Evolutionary conservation across 257 asterid genomes (phyloP).

Genomic region (Salvia miltiorrhiza): DNA sequence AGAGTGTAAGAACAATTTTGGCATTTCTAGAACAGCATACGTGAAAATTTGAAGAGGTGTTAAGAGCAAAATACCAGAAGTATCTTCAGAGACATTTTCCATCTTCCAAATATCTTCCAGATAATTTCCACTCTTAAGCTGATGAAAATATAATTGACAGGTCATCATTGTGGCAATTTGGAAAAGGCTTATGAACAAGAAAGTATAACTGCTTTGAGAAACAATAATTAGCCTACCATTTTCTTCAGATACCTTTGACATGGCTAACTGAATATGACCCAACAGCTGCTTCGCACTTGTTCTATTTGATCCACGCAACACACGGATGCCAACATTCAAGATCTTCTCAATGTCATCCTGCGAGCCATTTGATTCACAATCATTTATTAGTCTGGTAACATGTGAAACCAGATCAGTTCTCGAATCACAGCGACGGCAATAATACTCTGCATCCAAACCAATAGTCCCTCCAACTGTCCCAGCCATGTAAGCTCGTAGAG

Average conservation of each 20-base stretch:
- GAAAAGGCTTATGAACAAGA: constrained; percentile 18
- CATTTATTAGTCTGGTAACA: constrained; percentile 44
- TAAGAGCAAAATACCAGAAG: constrained; percentile 32
- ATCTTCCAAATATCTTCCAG: constrained; percentile 47
- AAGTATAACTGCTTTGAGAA: constrained; percentile 15
- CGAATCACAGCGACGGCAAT: constrained; percentile 86
- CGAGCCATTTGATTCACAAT: constrained; percentile 47
- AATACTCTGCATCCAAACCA: constrained; percentile 77
- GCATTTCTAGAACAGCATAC: constrained; percentile 2
- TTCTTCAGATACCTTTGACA: constrained; percentile 57
- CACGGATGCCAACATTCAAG: constrained; percentile 44
- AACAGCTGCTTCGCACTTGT: constrained; percentile 47
- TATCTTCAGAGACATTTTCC: constrained; percentile 30
- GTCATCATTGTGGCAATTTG: constrained; percentile 8
- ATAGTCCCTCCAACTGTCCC: constrained; percentile 85
- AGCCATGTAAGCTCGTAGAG: constrained; percentile 73
- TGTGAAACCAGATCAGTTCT: constrained; percentile 64
- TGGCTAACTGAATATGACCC: constrained; percentile 44
- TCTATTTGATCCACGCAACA: constrained; percentile 54
- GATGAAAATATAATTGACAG: constrained; percentile 30
- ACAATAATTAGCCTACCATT: constrained; percentile 30
- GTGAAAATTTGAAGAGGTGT: neutral
- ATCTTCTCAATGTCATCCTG: constrained; percentile 47
- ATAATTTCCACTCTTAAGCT: constrained; percentile 59
- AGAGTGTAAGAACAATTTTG: neutral